Percentiles rank a stretch among this genome's conserved stretches.
Conservation (phyloP, 106 monocot species). For the Cymbidium sinense region DNA sequence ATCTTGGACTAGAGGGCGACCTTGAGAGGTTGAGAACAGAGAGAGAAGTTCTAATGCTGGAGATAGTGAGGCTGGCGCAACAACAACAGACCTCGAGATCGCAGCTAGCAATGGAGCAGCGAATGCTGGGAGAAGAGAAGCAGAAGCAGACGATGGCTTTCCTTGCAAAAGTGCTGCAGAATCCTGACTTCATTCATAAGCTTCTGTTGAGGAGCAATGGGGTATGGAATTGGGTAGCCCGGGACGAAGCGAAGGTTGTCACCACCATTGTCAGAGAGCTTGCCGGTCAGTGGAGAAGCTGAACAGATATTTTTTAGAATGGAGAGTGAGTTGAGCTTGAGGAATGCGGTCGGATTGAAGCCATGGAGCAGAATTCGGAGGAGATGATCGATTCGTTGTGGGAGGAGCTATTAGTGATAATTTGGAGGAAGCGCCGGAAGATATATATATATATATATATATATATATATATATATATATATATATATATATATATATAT, state of each 20-base stretch:
- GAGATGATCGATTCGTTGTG: conserved; percentile 20
- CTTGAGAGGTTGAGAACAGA: conserved; percentile 28
- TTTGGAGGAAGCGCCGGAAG: neutral
- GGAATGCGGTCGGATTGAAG: conserved; percentile 8
- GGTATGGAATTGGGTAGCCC: conserved; percentile 9
- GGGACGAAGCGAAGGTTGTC: conserved; percentile 27
- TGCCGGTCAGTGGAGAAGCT: neutral
- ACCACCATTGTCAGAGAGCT: neutral
- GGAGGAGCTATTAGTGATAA: conserved; percentile 31
- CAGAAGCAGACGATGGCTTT: conserved; percentile 44
- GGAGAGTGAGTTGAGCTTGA: neutral
- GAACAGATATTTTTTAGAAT: neutral
- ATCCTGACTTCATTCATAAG: conserved; percentile 28
- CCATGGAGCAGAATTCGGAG: conserved; percentile 3
- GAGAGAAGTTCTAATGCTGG: conserved; percentile 30
- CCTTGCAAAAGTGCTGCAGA: conserved; percentile 30
- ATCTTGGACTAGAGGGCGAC: conserved; percentile 23
- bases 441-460: too few relatives aligned
- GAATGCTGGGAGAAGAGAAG: conserved; percentile 34
- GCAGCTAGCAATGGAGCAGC: conserved; percentile 39
- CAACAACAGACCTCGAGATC: conserved; percentile 42
- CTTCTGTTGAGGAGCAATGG: conserved; percentile 2
- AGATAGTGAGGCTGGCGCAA: conserved; percentile 42
- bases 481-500: too few relatives aligned
- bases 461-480: too few relatives aligned